A percentile compares a stretch with the other conserved stretches of the same genome.
Conservation (phyloP, 108 stramenopile species). For the Cyclotella cryptica region DNA sequence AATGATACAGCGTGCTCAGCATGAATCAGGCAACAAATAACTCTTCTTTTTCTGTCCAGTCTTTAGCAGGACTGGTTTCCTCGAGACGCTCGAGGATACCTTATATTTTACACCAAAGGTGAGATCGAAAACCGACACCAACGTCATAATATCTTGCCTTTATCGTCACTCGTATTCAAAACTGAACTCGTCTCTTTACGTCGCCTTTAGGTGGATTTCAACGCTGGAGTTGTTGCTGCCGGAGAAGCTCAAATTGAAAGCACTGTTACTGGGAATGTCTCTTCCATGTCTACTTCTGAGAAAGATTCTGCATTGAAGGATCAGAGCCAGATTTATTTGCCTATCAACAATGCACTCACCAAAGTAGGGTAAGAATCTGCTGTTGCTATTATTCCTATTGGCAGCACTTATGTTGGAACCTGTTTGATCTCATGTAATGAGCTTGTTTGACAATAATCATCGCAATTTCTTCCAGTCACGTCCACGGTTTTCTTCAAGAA, state of each 20-base stretch:
- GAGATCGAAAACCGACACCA: not conserved
- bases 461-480: conserved; percentile 58
- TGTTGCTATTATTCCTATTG: not conserved
- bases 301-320: conserved; percentile 62
- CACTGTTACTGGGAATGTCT: conserved; percentile 86
- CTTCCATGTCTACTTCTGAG: conserved; percentile 51
- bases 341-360: conserved; percentile 92
- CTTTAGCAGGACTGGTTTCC: conserved; percentile 74
- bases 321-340: conserved; percentile 90
- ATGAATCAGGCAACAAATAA: not conserved
- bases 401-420: not conserved
- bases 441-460: too few relatives aligned
- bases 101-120: conserved; percentile 82
- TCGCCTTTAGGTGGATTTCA: conserved; percentile 80
- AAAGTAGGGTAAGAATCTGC: conserved; percentile 63
- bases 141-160: not conserved
- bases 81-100: conserved; percentile 81
- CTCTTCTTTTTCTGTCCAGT: conserved; percentile 50
- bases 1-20: conserved; percentile 1
- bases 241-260: conserved; percentile 92
- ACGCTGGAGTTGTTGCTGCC: conserved; percentile 92
- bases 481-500: conserved; percentile 86
- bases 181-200: not conserved
- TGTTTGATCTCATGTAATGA: not conserved
- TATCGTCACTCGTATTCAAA: not conserved